Base-by-base conservation (phyloP, 2,329 filamentous ascomycete species). In the Pseudonectria foliicola region DNA sequence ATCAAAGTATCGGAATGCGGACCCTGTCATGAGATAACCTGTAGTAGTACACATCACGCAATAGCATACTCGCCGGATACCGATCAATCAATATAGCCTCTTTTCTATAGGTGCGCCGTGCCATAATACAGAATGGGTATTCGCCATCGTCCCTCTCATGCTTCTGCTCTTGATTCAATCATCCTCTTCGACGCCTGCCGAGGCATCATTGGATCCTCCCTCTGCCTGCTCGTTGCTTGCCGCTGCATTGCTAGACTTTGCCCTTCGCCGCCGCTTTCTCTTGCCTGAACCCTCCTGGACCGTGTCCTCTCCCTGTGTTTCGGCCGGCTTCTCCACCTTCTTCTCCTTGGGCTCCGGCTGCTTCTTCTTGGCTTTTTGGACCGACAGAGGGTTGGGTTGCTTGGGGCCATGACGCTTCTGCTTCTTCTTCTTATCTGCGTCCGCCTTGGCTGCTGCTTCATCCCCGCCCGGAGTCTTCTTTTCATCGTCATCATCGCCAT, bases 371-470 rank as follows among this genome's bases (percentile, higher is more conserved):
- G 72, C 46, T 62, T 85, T 86, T 66, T 82, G 82, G 34, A 83
- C 68, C 33, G 80, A 74, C 35, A 87, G 60, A 7, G 82, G 82
- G 56, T 87, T 87, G 2, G 80, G 81, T 13, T 73, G 77, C 55
- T 84, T 85, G 4, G 70, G 71, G 1, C 80, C 82, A 39, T 71
- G 73, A 14, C 53, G 55, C 53, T 71, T 74, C 56, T 71, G 75
- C 55, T 75, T 77, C 57, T 78, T 72, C 51, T 68, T 67, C 52
- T 60, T 63, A 39, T 60, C 40, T 32, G 30, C n/a, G 10, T 48
- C 41, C n/a, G 34, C 40, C 21, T 38, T 35, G 4, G 33, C 24
- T 14, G 25, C 25, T 10, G 24, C 26, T 8, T 37, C 49, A 7
- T 45, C 33, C 8, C 37, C 39, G 25, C 42, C 42, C 3, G 34